Conservation (phyloP, 2,329 filamentous ascomycete species). For the Penicillium sp. region DNA sequence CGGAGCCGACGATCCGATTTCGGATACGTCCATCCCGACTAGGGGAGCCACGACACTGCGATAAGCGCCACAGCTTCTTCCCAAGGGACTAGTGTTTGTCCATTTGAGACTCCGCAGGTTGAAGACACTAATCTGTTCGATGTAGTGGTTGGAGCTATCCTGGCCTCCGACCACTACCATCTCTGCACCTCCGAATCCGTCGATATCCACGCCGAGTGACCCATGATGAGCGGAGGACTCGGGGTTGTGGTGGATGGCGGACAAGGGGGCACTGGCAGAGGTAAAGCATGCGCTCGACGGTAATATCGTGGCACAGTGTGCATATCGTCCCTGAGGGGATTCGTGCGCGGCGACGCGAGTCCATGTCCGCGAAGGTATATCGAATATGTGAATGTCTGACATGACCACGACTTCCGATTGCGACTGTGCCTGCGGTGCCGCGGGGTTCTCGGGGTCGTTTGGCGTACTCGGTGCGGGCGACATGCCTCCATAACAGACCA, state of each 20-base stretch:
- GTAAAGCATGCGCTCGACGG: slow-evolving; percentile 84
- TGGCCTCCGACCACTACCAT: slow-evolving; percentile 97
- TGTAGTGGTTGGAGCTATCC: slow-evolving; percentile 97
- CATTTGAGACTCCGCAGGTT: slow-evolving; percentile 92
- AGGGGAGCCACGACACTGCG: slow-evolving; percentile 90
- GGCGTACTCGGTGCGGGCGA: slow-evolving; percentile 63
- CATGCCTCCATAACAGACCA: slow-evolving; percentile 98
- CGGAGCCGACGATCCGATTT: slow-evolving; percentile 42
- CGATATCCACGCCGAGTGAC: slow-evolving; percentile 79
- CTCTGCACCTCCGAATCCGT: slow-evolving; percentile 87
- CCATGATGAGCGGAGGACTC: slow-evolving; percentile 81
- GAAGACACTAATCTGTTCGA: slow-evolving; percentile 97
- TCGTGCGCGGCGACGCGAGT: slow-evolving; percentile 76
- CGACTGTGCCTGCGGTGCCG: slow-evolving; percentile 58
- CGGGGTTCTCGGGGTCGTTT: slow-evolving; percentile 42
- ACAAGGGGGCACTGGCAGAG: slow-evolving; percentile 76
- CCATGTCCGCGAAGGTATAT: slow-evolving; percentile 78
- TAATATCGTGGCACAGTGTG: slow-evolving; percentile 89
- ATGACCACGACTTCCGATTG: slow-evolving; percentile 91
- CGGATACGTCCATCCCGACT: slow-evolving; percentile 43
- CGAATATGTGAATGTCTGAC: slow-evolving; percentile 96
- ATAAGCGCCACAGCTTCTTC: slow-evolving; percentile 93
- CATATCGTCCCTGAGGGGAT: slow-evolving; percentile 87
- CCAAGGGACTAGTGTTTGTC: slow-evolving; percentile 82
- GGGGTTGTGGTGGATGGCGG: slow-evolving; percentile 85